Evolutionary conservation across 768 basidiomycete genomes (phyloP).

Genomic region (Chalciporus piperatus): DNA sequence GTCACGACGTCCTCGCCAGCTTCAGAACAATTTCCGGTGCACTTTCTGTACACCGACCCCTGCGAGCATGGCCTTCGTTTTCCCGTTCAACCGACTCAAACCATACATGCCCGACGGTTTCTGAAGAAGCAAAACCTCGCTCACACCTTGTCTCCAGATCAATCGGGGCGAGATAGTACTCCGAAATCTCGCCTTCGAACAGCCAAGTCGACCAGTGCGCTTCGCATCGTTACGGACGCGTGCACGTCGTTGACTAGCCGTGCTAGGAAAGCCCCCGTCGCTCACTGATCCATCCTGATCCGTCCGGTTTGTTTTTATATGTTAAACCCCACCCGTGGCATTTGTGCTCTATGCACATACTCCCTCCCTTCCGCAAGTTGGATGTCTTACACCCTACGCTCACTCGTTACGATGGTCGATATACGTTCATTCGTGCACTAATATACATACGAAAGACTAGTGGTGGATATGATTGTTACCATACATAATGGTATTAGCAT

Average conservation of each 20-base stretch:
- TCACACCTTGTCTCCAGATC: constrained; percentile 7
- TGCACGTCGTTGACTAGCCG: constrained; percentile 18
- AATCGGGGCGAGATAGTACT: neutral
- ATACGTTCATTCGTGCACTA: no score
- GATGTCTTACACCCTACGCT: no score
- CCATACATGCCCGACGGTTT: neutral
- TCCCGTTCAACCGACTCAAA: constrained; percentile 10
- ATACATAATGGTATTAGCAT: no score
- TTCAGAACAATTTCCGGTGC: constrained; percentile 9
- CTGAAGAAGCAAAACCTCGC: constrained; percentile 14
- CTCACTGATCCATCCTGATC: neutral
- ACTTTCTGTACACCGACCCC: constrained; percentile 18
- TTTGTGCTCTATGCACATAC: neutral
- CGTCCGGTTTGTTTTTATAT: neutral
- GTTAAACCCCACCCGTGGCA: neutral
- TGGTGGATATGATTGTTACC: no score
- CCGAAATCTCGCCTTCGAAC: constrained; percentile 7
- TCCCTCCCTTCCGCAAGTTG: no score
- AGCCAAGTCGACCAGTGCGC: constrained; percentile 15
- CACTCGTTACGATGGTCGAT: no score
- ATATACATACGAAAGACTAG: no score
- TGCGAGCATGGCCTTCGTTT: constrained; percentile 13
- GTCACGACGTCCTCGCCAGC: constrained; percentile 6
- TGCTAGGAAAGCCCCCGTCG: constrained; percentile 11
- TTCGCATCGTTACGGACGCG: constrained; percentile 27